A percentile compares a stretch with the other conserved stretches of the same genome.
These are phyloP conservation scores for Alternaria dauci DNA, from an alignment of 2,329 filamentous ascomycete species.

Conservation along the genomic window DNA sequence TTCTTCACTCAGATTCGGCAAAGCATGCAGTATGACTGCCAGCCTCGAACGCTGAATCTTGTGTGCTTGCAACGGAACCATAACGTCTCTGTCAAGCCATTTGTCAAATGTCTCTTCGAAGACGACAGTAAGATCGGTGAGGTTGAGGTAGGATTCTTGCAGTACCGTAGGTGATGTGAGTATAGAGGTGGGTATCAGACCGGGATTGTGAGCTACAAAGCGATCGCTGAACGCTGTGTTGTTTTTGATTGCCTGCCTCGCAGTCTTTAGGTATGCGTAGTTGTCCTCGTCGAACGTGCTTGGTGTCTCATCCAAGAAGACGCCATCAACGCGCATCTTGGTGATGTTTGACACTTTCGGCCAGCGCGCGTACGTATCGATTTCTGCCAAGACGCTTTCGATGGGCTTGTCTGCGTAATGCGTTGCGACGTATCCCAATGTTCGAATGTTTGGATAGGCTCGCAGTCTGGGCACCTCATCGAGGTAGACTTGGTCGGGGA, in stretches of 20 bases:
- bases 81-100: conserved; percentile 32
- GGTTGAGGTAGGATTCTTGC: conserved; percentile 39
- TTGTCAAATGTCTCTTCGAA: conserved; percentile 46
- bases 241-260: conserved; percentile 30
- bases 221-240: conserved; percentile 31
- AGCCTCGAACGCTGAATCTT: conserved; percentile 32
- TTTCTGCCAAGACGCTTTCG: conserved; percentile 50
- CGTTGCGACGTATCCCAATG: conserved; percentile 62
- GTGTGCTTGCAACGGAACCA: conserved; percentile 32
- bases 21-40: conserved; percentile 38
- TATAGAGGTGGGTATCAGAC: conserved; percentile 26
- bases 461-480: conserved; percentile 54
- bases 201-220: conserved; percentile 45
- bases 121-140: conserved; percentile 44
- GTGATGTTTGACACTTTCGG: conserved; percentile 47
- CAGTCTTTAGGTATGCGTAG: conserved; percentile 35
- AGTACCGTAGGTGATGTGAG: conserved; percentile 27
- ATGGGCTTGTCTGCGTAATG: conserved; percentile 54
- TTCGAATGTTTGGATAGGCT: conserved; percentile 57
- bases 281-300: conserved; percentile 28
- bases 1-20: conserved; percentile 35
- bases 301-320: conserved; percentile 64
- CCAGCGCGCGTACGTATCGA: conserved; percentile 60
- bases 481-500: conserved; percentile 41
- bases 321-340: conserved; percentile 57